Evolutionary conservation across 2,329 filamentous ascomycete species (phyloP).

Genomic region (Aspergillus oerlinghausenensis): DNA sequence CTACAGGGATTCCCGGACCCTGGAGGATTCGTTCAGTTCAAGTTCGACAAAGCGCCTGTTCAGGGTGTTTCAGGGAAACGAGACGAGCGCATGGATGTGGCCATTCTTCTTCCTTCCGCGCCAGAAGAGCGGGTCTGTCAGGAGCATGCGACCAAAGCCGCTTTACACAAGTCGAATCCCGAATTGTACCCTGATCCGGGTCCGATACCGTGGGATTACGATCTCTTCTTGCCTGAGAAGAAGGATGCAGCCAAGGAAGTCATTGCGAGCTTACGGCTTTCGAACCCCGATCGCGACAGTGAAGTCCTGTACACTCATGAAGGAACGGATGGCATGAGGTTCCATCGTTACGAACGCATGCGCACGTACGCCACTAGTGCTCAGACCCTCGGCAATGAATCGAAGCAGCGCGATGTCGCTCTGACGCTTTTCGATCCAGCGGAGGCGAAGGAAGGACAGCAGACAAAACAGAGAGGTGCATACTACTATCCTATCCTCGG

Average conservation of each 20-base stretch:
- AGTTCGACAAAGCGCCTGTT: constrained; percentile 58
- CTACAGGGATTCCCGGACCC: constrained; percentile 56
- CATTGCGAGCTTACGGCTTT: constrained; percentile 52
- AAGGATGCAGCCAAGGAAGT: constrained; percentile 46
- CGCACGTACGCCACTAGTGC: constrained; percentile 58
- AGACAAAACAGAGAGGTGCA: constrained; percentile 47
- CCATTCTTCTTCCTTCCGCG: constrained; percentile 50
- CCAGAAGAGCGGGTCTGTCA: constrained; percentile 46
- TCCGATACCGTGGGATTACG: constrained; percentile 54
- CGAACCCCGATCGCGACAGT: constrained; percentile 51
- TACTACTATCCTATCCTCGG: constrained; percentile 60
- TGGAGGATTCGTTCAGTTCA: constrained; percentile 56
- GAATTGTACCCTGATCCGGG: constrained; percentile 48
- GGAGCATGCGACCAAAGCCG: constrained; percentile 45
- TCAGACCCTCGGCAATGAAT: constrained; percentile 48
- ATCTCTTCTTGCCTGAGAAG: constrained; percentile 54
- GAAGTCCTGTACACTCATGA: constrained; percentile 47
- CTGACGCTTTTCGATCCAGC: constrained; percentile 54
- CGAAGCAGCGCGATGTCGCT: constrained; percentile 55
- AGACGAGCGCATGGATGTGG: constrained; percentile 57
- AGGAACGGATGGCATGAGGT: constrained; percentile 39
- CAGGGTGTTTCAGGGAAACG: constrained; percentile 45
- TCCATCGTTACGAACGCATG: constrained; percentile 53
- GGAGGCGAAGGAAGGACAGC: constrained; percentile 18
- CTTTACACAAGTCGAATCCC: constrained; percentile 48